Percentiles rank a stretch among this genome's conserved stretches.
Evolutionary conservation across 441 rosid genomes (phyloP).

Genomic region (Populus hybrid): DNA sequence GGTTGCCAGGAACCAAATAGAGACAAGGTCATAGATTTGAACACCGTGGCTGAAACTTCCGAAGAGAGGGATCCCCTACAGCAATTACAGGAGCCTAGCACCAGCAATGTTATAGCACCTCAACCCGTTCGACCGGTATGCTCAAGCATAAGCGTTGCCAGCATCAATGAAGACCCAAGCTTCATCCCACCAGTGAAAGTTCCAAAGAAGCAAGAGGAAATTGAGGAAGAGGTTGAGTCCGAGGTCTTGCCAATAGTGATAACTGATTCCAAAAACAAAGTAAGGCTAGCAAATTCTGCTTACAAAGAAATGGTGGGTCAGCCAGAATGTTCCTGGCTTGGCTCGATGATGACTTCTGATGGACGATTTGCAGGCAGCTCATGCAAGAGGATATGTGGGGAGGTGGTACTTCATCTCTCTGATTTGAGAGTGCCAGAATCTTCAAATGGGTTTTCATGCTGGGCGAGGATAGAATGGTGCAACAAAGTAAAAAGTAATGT

Average conservation of each 20-base stretch:
- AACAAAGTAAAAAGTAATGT: constrained; percentile 44
- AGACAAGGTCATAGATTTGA: constrained; percentile 54
- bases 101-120: constrained; percentile 49
- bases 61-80: constrained; percentile 64
- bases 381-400: constrained; percentile 75
- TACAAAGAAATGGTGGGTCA: constrained; percentile 96
- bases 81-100: constrained; percentile 54
- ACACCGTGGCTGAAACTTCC: constrained; percentile 38
- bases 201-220: constrained; percentile 52
- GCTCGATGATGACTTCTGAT: constrained; percentile 40
- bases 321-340: constrained; percentile 91
- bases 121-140: constrained; percentile 72
- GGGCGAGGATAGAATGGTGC: constrained; percentile 90
- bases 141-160: constrained; percentile 59
- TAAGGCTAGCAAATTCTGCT: constrained; percentile 79
- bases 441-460: constrained; percentile 67
- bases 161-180: constrained; percentile 42
- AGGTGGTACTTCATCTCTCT: constrained; percentile 52
- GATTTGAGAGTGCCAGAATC: constrained; percentile 36
- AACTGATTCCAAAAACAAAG: constrained; percentile 69
- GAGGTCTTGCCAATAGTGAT: constrained; percentile 64
- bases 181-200: constrained; percentile 17
- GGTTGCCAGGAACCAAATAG: constrained; percentile 36
- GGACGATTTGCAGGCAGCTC: constrained; percentile 22
- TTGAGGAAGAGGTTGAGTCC: constrained; percentile 75